Evolutionary conservation across 2,329 filamentous ascomycete species (phyloP), one percentile per base, ranked within the genome.

Genomic region (Penicillium psychrosexuale): DNA sequence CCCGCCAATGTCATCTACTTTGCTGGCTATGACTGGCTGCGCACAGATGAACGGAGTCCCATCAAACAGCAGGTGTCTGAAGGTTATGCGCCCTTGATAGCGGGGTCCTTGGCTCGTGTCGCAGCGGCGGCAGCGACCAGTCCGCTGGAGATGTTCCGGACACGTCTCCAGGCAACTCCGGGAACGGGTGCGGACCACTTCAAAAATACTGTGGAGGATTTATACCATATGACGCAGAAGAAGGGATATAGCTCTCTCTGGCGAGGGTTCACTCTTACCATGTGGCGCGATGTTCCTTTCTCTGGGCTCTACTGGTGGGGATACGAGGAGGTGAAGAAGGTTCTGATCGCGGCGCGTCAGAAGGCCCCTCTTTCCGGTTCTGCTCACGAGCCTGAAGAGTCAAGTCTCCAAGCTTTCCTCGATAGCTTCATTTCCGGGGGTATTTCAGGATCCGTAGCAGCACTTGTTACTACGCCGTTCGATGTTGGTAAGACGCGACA

Each of bases 1-100:
- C 94, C 94, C 0, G 91, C 87, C 27, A 99, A 99, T 71, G 94
- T 99, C 63, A 97, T 99, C 62, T 99, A 99, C 75, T 97, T 97
- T 68, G 95, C 94, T 12, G 94, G 94, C 37, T 99, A 99, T 74
- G 94, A 99, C 69, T 97, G 91, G 88, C 73, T 99, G 55, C 86
- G 94, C 34, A 89, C 82, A 61, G 88, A 90, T 65, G 77, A 79
- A 1, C 77, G 76, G 39, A 96, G 90, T 63, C 92, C 91, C 0
- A 82, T 97, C 59, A 82, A 81, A 34, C 79, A 78, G 39, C 63
- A 81, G 19, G 70, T 87, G 9, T 82, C 82, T 13, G 89, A 93
- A 61, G 81, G 84, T 8, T 91, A 90, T 63, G 85, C 89, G 6
- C 91, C 94, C 0, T 80, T 99, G 1, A 79, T 89, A 0, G 91